Evolutionary conservation across 1,139 yeast genomes (phyloP).

Genomic region (Geotrichum cucujoidarum): DNA sequence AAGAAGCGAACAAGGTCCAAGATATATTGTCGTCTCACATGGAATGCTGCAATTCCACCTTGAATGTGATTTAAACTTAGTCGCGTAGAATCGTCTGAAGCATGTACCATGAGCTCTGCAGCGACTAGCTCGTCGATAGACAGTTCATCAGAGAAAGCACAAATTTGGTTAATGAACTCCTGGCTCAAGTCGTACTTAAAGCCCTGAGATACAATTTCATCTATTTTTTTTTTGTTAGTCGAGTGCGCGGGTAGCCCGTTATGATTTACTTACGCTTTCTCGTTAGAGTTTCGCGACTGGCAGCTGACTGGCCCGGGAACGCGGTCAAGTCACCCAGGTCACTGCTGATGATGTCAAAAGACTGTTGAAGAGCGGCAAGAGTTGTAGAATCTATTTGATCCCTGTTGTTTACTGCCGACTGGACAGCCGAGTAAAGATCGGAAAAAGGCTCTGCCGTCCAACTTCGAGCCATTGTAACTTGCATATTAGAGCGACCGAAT

Average conservation of each 20-base stretch:
- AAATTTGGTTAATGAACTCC: conserved; percentile 48
- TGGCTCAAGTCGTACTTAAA: conserved; percentile 47
- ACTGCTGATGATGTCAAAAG: conserved; percentile 28
- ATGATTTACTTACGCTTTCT: conserved; percentile 43
- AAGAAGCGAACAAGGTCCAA: conserved; percentile 64
- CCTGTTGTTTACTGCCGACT: conserved; percentile 24
- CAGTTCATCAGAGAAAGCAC: conserved; percentile 57
- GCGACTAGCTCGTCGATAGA: conserved; percentile 64
- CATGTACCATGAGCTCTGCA: conserved; percentile 49
- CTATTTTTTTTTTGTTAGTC: conserved; percentile 17
- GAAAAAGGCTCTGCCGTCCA: conserved; percentile 38
- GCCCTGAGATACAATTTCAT: conserved; percentile 48
- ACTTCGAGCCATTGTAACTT: conserved; percentile 25
- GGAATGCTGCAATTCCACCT: conserved; percentile 66
- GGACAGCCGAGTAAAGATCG: conserved; percentile 30
- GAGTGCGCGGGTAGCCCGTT: neutral
- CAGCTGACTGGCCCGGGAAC: conserved; percentile 50
- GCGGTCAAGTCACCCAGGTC: conserved; percentile 50
- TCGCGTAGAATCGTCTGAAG: conserved; percentile 42
- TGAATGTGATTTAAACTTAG: conserved; percentile 57
- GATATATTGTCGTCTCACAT: conserved; percentile 63
- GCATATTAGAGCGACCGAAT: too few species aligned
- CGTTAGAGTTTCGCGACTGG: conserved; percentile 48
- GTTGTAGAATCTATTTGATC: conserved; percentile 20
- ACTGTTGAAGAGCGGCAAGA: conserved; percentile 23